Percentiles rank a stretch among this genome's conserved stretches.
These are phyloP conservation scores for Eimeria brunetti DNA, from an alignment of 169 alveolate genomes.

Conservation along the genomic window DNA sequence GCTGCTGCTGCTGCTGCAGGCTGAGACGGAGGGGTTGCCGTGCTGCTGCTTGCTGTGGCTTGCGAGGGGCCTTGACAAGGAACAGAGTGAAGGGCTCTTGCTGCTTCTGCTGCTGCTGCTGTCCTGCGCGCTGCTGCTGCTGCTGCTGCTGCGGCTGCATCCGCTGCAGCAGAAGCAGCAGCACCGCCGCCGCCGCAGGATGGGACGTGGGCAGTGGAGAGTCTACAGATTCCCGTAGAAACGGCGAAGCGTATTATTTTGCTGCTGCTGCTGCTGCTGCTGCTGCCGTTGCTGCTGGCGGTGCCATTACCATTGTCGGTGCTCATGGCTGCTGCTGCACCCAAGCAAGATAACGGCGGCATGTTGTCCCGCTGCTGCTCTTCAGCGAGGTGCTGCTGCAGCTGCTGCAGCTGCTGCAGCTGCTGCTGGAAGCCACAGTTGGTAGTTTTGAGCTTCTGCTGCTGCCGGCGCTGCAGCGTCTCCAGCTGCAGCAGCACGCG, in stretches of 20 bases:
- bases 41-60: background rate
- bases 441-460: constrained; percentile 11
- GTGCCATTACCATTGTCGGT: background rate
- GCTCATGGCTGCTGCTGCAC: background rate
- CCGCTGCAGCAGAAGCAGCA: constrained; percentile 19
- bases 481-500: constrained; percentile 65
- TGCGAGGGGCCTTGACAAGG: background rate
- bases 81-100: constrained; percentile 13
- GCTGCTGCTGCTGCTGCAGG: constrained; percentile 16
- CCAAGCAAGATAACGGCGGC: constrained; percentile 39
- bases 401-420: constrained; percentile 74
- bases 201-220: constrained; percentile 48
- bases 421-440: constrained; percentile 36
- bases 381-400: constrained; percentile 66
- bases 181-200: background rate
- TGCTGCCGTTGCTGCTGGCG: constrained; percentile 27
- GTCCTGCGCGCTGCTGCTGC: background rate
- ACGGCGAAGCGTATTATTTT: constrained; percentile 44
- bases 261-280: constrained; percentile 41
- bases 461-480: constrained; percentile 4
- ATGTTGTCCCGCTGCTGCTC: constrained; percentile 71
- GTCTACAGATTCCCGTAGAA: constrained; percentile 55
- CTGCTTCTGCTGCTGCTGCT: constrained; percentile 47
- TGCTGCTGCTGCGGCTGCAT: constrained; percentile 4
- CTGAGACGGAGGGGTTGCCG: background rate